Conservation (phyloP, 306 rosid species). For the Parietaria judaica region DNA sequence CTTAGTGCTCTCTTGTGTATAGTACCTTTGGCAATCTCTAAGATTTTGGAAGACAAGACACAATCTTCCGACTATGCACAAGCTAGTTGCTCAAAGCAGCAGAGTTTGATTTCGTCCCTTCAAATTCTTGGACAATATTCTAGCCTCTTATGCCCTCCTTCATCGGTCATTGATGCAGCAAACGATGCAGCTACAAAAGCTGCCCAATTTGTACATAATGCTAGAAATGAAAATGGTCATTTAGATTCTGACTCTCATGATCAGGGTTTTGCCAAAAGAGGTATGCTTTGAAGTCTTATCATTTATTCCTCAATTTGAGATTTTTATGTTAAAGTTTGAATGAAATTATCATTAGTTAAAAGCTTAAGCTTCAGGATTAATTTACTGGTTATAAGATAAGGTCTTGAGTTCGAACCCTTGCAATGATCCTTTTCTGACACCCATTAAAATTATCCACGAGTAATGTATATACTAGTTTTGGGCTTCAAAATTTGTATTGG, state of each 20-base stretch:
- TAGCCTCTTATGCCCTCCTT: constrained; percentile 64
- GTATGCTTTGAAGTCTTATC: constrained; percentile 21
- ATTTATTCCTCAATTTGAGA: not conserved
- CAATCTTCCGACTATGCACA: constrained; percentile 6
- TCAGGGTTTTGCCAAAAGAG: constrained; percentile 36
- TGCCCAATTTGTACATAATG: constrained; percentile 35
- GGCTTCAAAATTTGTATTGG: too few species aligned
- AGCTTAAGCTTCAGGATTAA: too few species aligned
- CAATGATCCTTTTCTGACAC: too few species aligned
- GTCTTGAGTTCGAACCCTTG: too few species aligned
- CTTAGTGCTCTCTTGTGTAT: constrained; percentile 54
- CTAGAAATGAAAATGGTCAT: constrained; percentile 35
- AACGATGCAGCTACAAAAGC: constrained; percentile 60
- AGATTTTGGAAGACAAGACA: constrained; percentile 36
- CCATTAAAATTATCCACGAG: too few species aligned
- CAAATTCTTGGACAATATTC: constrained; percentile 66
- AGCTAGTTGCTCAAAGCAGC: constrained; percentile 30
- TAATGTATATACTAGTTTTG: too few species aligned
- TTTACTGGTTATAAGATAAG: too few species aligned
- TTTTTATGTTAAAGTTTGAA: not conserved
- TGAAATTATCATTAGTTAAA: too few species aligned
- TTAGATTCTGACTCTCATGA: constrained; percentile 34
- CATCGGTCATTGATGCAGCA: constrained; percentile 52
- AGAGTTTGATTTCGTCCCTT: constrained; percentile 54
- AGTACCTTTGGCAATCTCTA: constrained; percentile 60